phyloP scores from a whole-genome alignment of 2,329 filamentous ascomycete genomes.

The Coniochaeta pulveracea region DNA sequence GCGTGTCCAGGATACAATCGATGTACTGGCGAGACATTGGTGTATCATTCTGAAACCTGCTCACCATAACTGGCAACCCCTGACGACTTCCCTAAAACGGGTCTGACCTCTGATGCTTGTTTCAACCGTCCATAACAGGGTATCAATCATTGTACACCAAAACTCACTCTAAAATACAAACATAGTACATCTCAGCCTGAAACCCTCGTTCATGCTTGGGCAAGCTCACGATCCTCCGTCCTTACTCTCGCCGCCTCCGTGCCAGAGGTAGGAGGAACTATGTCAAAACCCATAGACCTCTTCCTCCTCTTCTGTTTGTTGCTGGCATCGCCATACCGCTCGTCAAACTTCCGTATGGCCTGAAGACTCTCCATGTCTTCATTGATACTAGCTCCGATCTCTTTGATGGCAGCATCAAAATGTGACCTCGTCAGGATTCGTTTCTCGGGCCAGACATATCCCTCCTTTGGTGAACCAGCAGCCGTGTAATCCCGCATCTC shows the following conservation, averaged over 20 bases:
- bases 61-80: no score
- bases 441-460: constrained; percentile 31
- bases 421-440: constrained; percentile 57
- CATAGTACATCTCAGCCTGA: no score
- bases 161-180: no score
- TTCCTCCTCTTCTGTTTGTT: constrained; percentile 43
- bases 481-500: constrained; percentile 36
- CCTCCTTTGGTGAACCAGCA: constrained; percentile 10
- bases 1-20: no score
- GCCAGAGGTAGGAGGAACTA: constrained; percentile 25
- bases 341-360: constrained; percentile 89
- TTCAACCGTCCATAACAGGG: no score
- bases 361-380: constrained; percentile 85
- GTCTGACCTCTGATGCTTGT: no score
- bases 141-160: no score
- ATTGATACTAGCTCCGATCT: constrained; percentile 85
- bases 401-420: constrained; percentile 75
- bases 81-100: no score
- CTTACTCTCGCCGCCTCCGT: constrained; percentile 27
- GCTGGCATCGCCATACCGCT: constrained; percentile 78
- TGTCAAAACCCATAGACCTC: constrained; percentile 47
- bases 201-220: no score
- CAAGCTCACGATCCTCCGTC: no score
- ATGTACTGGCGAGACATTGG: no score
- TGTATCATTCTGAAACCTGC: no score